Percentiles rank a stretch among this genome's conserved stretches.
Evolutionary conservation across 2,329 filamentous ascomycete species (phyloP).

Genomic region (Trichoderma breve): DNA sequence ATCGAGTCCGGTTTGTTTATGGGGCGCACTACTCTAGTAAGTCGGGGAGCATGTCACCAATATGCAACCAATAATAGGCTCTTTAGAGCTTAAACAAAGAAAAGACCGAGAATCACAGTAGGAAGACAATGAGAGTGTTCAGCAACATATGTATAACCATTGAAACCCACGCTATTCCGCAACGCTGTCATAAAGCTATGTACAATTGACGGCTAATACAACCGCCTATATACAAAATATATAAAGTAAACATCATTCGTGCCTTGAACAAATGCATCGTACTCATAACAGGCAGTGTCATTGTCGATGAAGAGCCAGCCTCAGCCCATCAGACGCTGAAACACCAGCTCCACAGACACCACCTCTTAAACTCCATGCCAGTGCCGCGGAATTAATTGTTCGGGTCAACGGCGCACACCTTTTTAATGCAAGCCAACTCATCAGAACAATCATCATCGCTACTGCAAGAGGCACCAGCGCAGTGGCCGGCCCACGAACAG

Average conservation of each 20-base stretch:
- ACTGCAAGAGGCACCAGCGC: slow-evolving; percentile 5
- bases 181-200: slow-evolving; percentile 3
- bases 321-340: background rate
- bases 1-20: background rate
- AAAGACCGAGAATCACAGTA: background rate
- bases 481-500: slow-evolving; percentile 16
- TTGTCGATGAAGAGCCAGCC: background rate
- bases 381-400: background rate
- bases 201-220: background rate
- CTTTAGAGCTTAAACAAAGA: background rate
- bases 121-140: background rate
- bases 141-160: background rate
- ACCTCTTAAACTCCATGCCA: background rate
- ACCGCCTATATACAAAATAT: background rate
- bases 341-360: background rate
- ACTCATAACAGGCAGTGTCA: background rate
- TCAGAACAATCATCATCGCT: slow-evolving; percentile 15
- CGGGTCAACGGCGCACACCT: slow-evolving; percentile 3
- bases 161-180: background rate
- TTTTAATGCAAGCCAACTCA: slow-evolving; percentile 12
- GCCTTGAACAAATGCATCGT: background rate
- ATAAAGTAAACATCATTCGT: background rate
- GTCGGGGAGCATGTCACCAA: background rate
- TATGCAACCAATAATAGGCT: too few species aligned
- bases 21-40: background rate